phyloP scores from a whole-genome alignment of 352 stramenopile genomes.

The Saprolegnia parasitica region DNA sequence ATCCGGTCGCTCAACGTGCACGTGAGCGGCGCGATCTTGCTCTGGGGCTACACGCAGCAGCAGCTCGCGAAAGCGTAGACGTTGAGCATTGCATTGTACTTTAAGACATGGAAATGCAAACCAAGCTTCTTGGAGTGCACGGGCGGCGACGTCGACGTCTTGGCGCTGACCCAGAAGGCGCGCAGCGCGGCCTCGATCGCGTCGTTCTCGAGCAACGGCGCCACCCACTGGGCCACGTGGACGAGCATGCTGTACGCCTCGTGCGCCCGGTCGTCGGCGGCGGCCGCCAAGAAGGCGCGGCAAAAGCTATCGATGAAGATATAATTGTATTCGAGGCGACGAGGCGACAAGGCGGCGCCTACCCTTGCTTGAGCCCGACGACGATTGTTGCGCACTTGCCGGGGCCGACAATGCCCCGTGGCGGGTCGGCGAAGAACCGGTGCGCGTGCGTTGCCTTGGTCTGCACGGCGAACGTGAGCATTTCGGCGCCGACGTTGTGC shows the following conservation, averaged over 20 bases:
- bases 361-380: background rate
- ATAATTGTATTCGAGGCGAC: background rate
- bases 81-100: background rate
- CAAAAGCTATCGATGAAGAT: background rate
- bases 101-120: background rate
- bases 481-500: background rate
- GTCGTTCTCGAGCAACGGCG: background rate
- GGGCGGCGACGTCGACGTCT: background rate
- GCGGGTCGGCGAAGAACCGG: background rate
- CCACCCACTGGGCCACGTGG: background rate
- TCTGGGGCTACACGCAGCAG: constrained; percentile 97
- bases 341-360: too few relatives aligned
- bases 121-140: background rate
- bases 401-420: background rate
- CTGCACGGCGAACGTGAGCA: background rate
- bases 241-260: background rate
- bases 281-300: background rate
- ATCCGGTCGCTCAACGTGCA: constrained; percentile 97
- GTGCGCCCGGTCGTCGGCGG: background rate
- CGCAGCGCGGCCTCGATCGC: background rate
- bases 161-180: background rate
- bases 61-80: constrained; percentile 34
- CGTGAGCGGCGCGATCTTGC: constrained; percentile 90
- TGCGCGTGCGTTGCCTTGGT: background rate
- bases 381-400: background rate